A percentile compares a stretch with the other conserved stretches of the same genome.
These are phyloP conservation scores for Huntiella moniliformis DNA, from an alignment of 2,329 filamentous ascomycete genomes.

Conservation along the genomic window DNA sequence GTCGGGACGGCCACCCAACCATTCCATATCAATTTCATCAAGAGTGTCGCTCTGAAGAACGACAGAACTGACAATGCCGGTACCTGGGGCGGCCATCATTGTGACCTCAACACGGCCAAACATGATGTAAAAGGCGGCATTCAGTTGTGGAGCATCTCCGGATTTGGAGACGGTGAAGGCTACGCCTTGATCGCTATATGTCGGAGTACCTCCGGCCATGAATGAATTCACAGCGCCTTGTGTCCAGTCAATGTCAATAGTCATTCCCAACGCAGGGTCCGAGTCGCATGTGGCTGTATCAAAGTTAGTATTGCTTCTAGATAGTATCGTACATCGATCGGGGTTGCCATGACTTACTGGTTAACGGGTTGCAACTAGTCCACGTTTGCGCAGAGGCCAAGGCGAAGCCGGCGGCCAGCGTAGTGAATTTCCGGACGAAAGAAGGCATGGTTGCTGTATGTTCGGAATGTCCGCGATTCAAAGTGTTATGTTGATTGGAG, in stretches of 20 bases:
- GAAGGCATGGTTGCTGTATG: conserved; percentile 1
- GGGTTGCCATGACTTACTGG: conserved; percentile 16
- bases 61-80: conserved; percentile 81
- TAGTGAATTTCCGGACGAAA: conserved; percentile 10
- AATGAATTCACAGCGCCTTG: conserved; percentile 64
- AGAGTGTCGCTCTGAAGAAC: conserved; percentile 81
- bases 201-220: conserved; percentile 46
- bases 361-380: conserved; percentile 23
- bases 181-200: conserved; percentile 55
- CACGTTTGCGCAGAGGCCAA: conserved; percentile 22
- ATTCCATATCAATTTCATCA: conserved; percentile 96
- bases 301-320: background rate
- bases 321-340: background rate
- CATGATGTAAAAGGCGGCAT: conserved; percentile 96
- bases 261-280: conserved; percentile 63
- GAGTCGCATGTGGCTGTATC: conserved; percentile 42
- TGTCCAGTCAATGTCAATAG: conserved; percentile 71
- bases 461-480: no score
- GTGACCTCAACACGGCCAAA: conserved; percentile 79
- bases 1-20: conserved; percentile 58
- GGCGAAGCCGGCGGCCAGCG: conserved; percentile 14
- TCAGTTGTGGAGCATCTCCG: conserved; percentile 72
- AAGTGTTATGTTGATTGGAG: background rate
- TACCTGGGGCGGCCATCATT: conserved; percentile 71
- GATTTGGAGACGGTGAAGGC: conserved; percentile 60